A percentile compares a stretch with the other conserved stretches of the same genome.
These are phyloP conservation scores for Zizania palustris DNA, from an alignment of 202 grass and related monocot species.

Conservation along the genomic window DNA sequence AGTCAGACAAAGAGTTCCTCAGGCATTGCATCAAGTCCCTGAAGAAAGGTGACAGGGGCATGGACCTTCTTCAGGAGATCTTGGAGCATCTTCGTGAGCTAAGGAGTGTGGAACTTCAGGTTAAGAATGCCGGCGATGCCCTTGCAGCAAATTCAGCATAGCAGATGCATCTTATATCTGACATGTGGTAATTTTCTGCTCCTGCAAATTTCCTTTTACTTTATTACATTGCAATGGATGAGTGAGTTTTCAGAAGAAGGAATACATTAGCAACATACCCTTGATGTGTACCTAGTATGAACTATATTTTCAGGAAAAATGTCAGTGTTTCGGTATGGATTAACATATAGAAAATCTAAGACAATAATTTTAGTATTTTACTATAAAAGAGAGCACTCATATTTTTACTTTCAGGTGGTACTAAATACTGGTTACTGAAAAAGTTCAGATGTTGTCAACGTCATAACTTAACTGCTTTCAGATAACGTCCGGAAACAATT, in stretches of 20 bases:
- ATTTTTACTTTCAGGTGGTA: neutral
- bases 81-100: conserved; percentile 93
- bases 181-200: conserved; percentile 21
- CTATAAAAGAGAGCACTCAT: neutral
- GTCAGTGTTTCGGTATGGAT: neutral
- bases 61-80: conserved; percentile 89
- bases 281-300: neutral
- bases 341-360: neutral
- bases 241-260: neutral
- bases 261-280: neutral
- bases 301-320: conserved; percentile 11
- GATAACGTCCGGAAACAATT: conserved; percentile 32
- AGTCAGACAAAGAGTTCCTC: conserved; percentile 94
- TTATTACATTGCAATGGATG: neutral
- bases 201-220: neutral
- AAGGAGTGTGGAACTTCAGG: conserved; percentile 69
- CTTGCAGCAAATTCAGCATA: conserved; percentile 53
- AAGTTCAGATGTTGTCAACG: neutral
- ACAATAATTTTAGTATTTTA: neutral
- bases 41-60: conserved; percentile 84
- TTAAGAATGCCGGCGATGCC: conserved; percentile 56
- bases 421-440: conserved; percentile 9
- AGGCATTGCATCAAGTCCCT: conserved; percentile 95
- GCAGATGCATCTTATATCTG: conserved; percentile 7
- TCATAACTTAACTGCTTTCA: conserved; percentile 28